Percentiles rank a stretch among this genome's conserved stretches.
phyloP scores from a whole-genome alignment of 2,329 filamentous ascomycete species.

The Arthrobotrys entomopaga region DNA sequence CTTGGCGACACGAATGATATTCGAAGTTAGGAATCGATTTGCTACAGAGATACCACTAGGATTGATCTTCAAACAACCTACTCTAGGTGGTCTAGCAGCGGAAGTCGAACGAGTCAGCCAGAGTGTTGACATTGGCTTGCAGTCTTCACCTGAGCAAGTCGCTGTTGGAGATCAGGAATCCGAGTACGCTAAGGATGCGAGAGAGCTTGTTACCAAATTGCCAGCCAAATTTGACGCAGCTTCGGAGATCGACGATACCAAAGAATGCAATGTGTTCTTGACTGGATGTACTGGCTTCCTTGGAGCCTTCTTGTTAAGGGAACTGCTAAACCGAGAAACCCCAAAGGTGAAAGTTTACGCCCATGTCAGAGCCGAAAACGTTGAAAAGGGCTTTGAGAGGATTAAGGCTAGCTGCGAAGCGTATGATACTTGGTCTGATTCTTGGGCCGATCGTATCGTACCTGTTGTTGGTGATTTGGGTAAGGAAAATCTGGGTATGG shows the following conservation, averaged over 20 bases:
- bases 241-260: constrained; percentile 60
- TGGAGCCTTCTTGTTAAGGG: constrained; percentile 80
- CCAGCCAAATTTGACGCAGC: constrained; percentile 63
- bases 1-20: constrained; percentile 81
- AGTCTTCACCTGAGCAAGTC: constrained; percentile 62
- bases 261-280: constrained; percentile 73
- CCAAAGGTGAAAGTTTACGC: constrained; percentile 73
- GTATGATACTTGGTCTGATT: constrained; percentile 80
- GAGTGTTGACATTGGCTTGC: constrained; percentile 60
- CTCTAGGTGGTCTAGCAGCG: constrained; percentile 65
- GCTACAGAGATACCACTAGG: constrained; percentile 76
- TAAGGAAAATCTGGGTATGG: constrained; percentile 78
- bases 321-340: constrained; percentile 73
- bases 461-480: constrained; percentile 79
- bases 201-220: constrained; percentile 66
- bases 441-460: constrained; percentile 73
- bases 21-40: constrained; percentile 73
- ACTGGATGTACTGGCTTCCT: constrained; percentile 93
- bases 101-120: constrained; percentile 67
- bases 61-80: constrained; percentile 75
- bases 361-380: constrained; percentile 76
- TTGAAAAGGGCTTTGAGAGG: constrained; percentile 71
- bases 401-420: constrained; percentile 75
- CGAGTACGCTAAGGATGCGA: constrained; percentile 67
- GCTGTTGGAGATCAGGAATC: constrained; percentile 59